Evolutionary conservation across 2,329 filamentous ascomycete genomes (phyloP), one percentile per base, ranked within the genome.

Genomic region (Endocalyx cinctus): DNA sequence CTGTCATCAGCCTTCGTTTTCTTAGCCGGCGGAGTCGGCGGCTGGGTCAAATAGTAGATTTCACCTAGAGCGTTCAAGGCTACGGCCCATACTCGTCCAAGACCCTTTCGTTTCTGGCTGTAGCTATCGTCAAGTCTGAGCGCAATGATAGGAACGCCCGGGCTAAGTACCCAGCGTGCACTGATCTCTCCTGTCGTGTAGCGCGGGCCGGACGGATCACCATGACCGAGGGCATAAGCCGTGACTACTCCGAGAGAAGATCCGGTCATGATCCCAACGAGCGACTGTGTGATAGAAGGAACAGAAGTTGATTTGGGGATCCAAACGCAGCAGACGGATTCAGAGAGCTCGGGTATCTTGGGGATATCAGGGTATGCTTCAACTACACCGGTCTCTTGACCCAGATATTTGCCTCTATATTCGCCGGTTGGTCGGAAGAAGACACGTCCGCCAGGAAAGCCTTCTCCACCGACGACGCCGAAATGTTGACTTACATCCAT

Each of bases 61-160:
- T 98, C 92, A 2, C 92, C 92, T 7, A 98, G 68, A 0, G 92
- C 90, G 55, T 98, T 98, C 33, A 98, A 63, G n/a, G 79, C 86
- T 26, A 90, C 82, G n/a, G 86, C 87, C 87, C 88, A 97, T 10
- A 92, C 75, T 17, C 89, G 80, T 10, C 77, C 75, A 31, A 80
- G 68, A 4, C 74, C 66, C 53, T 82, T 81, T 18, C 89, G 80
- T 47, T 79, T 82, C 17, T 72, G 59, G 30, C 74, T 89, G 58
- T 88, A 92, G 33, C 78, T 78, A 17, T 95, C 88, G 50, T 98
- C 92, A 6, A 95, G 76, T 27, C 77, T 77, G 39, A 98, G 78
- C 1, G 79, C 77, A 34, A 96, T 74, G 41, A 98, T 92, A 0
- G 92, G 92, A 4, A 97, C 88, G 25, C 92, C 92, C 3, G 92